Evolutionary conservation across 192 early-diverging fungal genomes (phyloP), one percentile per base, ranked within the genome.

Genomic region (Dimargaris xerosporica): DNA sequence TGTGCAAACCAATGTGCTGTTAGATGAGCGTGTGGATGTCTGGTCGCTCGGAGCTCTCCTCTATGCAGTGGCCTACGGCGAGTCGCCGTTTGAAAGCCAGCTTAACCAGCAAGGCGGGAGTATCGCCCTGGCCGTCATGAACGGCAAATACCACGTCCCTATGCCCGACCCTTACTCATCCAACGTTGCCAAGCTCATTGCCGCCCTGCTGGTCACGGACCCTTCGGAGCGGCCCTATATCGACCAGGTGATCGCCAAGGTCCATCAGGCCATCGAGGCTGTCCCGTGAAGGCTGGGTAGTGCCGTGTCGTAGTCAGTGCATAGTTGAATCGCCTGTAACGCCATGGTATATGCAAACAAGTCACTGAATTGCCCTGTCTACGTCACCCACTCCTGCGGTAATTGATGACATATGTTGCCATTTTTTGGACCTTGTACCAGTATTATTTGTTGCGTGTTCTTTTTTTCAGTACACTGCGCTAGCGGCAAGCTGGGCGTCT

Each of bases 1-100:
- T 71, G 85, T 89, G 44, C 82, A 85, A 62, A 74, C 78, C 0
- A 82, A 71, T 0, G 63, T 69, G 0, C 66, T 65, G 11, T 59
- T 89, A 44, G 82, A 86, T 61, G 81, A 85, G 66, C 80, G 84
- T 51, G 81, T 84, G 19, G 87, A 89, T 66, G 76, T 89, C n/a
- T 89, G 87, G 87, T 75, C 82, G 2, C 70, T 89, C 12, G 87
- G 87, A 5, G 87, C 85, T 62, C 78, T 82, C 5, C 62, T 87
- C 34, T 89, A 84, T 64, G 84, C 84, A 2, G 76, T 89, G 72
- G 84, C 85, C 0, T 87, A 78, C 63, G 78, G 78, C 7, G 69
- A 73, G 39, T 83, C 84, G 34, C 87, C 87, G 0, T 89, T 89
- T 63, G 87, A 87, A 56, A 71, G 76, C 31, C 80, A 79, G 47